Base-by-base conservation (phyloP, 441 rosid species). In the Lepidium campestre region DNA sequence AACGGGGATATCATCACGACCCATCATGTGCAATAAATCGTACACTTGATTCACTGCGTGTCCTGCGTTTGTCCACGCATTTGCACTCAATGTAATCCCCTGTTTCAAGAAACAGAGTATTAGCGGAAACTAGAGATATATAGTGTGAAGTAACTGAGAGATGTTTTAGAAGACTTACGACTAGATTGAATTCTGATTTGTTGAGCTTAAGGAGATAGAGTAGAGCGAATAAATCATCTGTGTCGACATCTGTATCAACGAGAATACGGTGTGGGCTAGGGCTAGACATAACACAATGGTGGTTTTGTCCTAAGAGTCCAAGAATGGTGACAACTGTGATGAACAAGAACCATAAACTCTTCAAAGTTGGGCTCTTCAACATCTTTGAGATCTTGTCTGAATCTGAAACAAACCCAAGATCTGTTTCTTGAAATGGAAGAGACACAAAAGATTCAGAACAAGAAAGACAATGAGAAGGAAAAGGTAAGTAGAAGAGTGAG, bases 21-120 rank as follows among this genome's bases (percentile, higher is more conserved):
- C 85, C 98, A 93, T 93, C 97, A 93, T 93, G 83, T 84, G 88
- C 57, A 93, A 84, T 34, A 93, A 23, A 80, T 93, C 98, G 47
- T 93, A 90, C 2, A 90, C 45, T 9, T 88, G 94, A 75, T 90
- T 88, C 80, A 90, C 87, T 15, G 85, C 79, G 60, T 93, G 97
- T 27, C 98, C 98, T 7, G 91, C 95, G 80, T 88, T 82, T 2
- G 79, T 83, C 98, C 97, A 88, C 5, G 84, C 84, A 81, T 93
- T 93, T 57, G 90, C 60, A 67, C 17, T 88, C 48, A 90, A 46
- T 9, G 97, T 90, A 53, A 93, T 36, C 54, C 85, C 98, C 98
- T 93, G 86, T 68, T 44, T 17, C 29, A 2, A 2, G 20, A 55
- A 56, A 61, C 70, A 68, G 59, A 74, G 22, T 44, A 19, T 25